Base-by-base conservation (phyloP, 495 filamentous ascomycete species). In the Tuber melanosporum region DNA sequence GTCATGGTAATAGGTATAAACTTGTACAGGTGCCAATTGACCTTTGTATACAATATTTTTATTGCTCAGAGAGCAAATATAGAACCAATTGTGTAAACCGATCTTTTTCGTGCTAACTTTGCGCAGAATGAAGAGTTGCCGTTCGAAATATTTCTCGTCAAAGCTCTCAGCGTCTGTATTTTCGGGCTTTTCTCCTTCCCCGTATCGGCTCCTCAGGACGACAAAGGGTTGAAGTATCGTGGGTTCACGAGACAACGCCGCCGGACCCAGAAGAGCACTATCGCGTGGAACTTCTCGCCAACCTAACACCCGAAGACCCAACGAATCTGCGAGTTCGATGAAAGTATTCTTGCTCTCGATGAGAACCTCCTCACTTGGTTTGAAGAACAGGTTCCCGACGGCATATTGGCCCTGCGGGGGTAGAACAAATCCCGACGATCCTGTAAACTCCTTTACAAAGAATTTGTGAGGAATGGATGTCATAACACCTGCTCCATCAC, bases 11-110 rank as follows among this genome's bases (percentile, higher is more conserved):
- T 99, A 99, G 84, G 95, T 90, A 85, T 99, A 99, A n/a, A 99
- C 95, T 85, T 99, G 95, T 26, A 95, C 90, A 32, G 95, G 95
- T 66, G 95, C 92, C 78, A 99, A 87, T 85, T 99, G 95, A 77
- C 95, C 95, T 89, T 99, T 99, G 88, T 99, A 99, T 62, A 99
- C 92, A 84, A 99, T 98, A 85, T 98, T 99, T 84, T 94, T 94
- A 89, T 97, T 98, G 85, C 93, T 97, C 78, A 99, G 87, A 49
- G 95, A 98, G 88, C 94, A 98, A 70, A 98, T 87, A 84, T 99
- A 99, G 88, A 98, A 99, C 95, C 95, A 99, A 84, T 98, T 98
- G 85, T 95, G 93, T 32, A 98, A 88, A 69, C 96, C 95, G 84
- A 98, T 95, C 76, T 92, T 90, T 85, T 97, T 94, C 15, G 94